Conservation (phyloP, 441 rosid genomes). For the Populus hybrid region DNA sequence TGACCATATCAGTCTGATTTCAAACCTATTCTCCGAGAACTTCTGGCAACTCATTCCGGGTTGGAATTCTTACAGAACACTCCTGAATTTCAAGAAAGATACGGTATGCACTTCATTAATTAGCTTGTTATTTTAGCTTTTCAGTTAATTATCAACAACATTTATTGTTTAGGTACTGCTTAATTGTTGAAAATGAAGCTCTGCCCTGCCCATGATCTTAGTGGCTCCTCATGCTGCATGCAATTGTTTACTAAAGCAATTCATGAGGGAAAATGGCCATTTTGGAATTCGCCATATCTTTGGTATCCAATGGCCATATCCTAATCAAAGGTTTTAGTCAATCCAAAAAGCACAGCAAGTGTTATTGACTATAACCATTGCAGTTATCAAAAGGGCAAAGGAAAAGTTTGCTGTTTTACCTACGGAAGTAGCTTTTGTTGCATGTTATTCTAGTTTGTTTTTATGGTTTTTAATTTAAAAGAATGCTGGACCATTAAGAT, state of each 20-base stretch:
- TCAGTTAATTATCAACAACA: background rate
- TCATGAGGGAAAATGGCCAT: background rate
- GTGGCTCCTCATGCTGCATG: background rate
- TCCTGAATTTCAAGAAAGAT: slow-evolving; percentile 99
- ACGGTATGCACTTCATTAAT: slow-evolving; percentile 49
- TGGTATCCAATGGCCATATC: background rate
- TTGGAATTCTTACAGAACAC: slow-evolving; percentile 87
- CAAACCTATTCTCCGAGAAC: slow-evolving; percentile 76
- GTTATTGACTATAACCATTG: background rate
- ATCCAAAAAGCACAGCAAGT: background rate
- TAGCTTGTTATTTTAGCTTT: background rate
- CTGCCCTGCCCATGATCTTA: background rate
- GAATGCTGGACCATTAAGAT: background rate
- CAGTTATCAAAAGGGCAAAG: background rate
- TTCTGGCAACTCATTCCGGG: slow-evolving; percentile 94
- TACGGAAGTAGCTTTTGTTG: background rate
- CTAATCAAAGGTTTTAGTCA: background rate
- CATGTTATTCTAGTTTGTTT: background rate
- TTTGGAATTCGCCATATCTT: background rate
- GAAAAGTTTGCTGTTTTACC: background rate
- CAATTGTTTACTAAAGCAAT: background rate
- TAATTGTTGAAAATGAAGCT: background rate
- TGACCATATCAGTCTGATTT: slow-evolving; percentile 59
- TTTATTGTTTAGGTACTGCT: background rate
- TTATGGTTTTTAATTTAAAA: too few relatives aligned